Evolutionary conservation across 495 filamentous ascomycete species (phyloP).

Genomic region (Penicillium roqueforti): DNA sequence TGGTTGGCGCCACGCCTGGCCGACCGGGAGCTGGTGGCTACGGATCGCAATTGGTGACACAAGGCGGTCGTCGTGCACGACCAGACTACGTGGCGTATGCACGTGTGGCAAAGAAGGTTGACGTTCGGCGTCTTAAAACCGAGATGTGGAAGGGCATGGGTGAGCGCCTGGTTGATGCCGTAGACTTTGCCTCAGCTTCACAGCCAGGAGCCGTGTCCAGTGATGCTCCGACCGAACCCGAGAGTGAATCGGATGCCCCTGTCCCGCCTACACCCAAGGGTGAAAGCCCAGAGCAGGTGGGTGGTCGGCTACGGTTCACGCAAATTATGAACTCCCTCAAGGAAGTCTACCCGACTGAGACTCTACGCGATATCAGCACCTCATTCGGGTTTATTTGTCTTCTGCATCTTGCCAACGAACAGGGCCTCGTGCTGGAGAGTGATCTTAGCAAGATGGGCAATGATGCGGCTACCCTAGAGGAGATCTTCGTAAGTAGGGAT

Average conservation of each 20-base stretch:
- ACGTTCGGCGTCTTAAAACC: constrained; percentile 88
- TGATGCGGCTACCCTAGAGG: constrained; percentile 34
- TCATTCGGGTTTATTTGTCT: constrained; percentile 96
- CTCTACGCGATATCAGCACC: constrained; percentile 92
- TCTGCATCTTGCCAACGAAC: constrained; percentile 95
- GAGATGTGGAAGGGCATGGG: constrained; percentile 93
- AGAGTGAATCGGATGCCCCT: constrained; percentile 27
- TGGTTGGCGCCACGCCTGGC: constrained; percentile 43
- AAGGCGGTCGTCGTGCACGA: constrained; percentile 66
- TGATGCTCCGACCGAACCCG: constrained; percentile 23
- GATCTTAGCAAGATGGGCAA: constrained; percentile 33
- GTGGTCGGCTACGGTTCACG: constrained; percentile 73
- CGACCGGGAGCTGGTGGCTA: constrained; percentile 58
- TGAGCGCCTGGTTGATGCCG: constrained; percentile 38
- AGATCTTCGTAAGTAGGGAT: constrained; percentile 44
- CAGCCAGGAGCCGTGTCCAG: constrained; percentile 23
- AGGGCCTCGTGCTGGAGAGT: constrained; percentile 68
- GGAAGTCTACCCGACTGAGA: constrained; percentile 74
- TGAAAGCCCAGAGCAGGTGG: constrained; percentile 18
- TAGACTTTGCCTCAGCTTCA: constrained; percentile 31
- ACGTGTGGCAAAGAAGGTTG: constrained; percentile 97
- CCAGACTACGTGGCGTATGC: constrained; percentile 98
- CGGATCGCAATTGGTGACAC: constrained; percentile 90
- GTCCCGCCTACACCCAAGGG: constrained; percentile 34
- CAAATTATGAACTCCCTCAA: constrained; percentile 84